Evolutionary conservation across 352 stramenopile genomes (phyloP).

Genomic region (Plasmopara muralis): DNA sequence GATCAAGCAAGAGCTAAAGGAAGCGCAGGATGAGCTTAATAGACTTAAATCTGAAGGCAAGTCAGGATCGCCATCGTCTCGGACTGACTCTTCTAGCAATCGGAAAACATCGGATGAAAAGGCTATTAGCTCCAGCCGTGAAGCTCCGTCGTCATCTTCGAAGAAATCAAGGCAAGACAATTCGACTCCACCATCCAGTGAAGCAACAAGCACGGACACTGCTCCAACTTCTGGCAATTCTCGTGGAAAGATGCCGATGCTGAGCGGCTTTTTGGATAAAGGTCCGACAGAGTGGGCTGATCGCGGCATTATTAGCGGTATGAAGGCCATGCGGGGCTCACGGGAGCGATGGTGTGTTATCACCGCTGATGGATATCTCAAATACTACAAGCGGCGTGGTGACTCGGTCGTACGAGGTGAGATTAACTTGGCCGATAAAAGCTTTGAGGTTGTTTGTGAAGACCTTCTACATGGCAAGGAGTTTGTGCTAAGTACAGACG

Average conservation of each 20-base stretch:
- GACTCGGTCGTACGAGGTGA: slow-evolving; percentile 76
- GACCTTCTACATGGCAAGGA: slow-evolving; percentile 66
- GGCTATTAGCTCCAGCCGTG: slow-evolving; percentile 9
- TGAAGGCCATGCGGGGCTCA: slow-evolving; percentile 81
- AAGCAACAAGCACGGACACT: slow-evolving; percentile 15
- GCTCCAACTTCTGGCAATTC: slow-evolving; percentile 12
- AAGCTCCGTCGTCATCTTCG: slow-evolving; percentile 12
- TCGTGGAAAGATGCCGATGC: slow-evolving; percentile 57
- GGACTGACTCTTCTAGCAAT: slow-evolving; percentile 15
- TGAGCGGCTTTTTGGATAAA: slow-evolving; percentile 78
- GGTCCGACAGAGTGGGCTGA: slow-evolving; percentile 82
- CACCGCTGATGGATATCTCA: slow-evolving; percentile 54
- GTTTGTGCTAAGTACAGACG: slow-evolving; percentile 75
- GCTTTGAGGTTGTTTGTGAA: slow-evolving; percentile 78
- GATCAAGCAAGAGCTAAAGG: slow-evolving; percentile 74
- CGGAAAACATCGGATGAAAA: slow-evolving; percentile 12
- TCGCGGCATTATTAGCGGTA: slow-evolving; percentile 65
- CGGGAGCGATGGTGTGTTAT: slow-evolving; percentile 84
- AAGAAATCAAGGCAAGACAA: slow-evolving; percentile 36
- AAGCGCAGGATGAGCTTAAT: slow-evolving; percentile 61
- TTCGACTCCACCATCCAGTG: slow-evolving; percentile 13
- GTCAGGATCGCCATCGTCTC: slow-evolving; percentile 2
- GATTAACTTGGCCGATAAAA: slow-evolving; percentile 71
- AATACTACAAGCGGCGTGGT: slow-evolving; percentile 85
- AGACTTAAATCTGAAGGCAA: slow-evolving; percentile 44